Conservation (phyloP, 2,329 filamentous ascomycete genomes). For the Didymella pinodella region DNA sequence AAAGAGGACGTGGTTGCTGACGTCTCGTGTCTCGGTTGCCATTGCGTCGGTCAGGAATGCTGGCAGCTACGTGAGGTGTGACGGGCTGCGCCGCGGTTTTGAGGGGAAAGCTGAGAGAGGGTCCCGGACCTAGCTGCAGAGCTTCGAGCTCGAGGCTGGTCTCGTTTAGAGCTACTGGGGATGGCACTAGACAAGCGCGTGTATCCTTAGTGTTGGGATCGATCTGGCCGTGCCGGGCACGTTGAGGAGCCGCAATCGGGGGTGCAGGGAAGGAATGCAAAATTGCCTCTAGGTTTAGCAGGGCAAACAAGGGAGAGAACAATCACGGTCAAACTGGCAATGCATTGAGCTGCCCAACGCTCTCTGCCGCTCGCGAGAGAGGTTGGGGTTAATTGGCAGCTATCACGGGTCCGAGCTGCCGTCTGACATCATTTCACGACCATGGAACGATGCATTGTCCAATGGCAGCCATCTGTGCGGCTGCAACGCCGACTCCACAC, state of each 20-base stretch:
- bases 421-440: slow-evolving; percentile 21
- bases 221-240: slow-evolving; percentile 27
- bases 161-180: slow-evolving; percentile 33
- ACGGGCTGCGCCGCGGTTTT: slow-evolving; percentile 23
- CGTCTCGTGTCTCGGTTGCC: slow-evolving; percentile 64
- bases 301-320: slow-evolving; percentile 15
- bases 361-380: slow-evolving; percentile 14
- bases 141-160: slow-evolving; percentile 24
- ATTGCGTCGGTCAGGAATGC: slow-evolving; percentile 32
- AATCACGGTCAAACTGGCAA: neutral
- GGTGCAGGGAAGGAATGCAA: slow-evolving; percentile 21
- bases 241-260: slow-evolving; percentile 30
- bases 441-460: slow-evolving; percentile 14
- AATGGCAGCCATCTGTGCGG: slow-evolving; percentile 3
- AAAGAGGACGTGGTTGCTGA: slow-evolving; percentile 95
- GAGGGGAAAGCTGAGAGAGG: slow-evolving; percentile 27
- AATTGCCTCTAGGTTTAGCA: slow-evolving; percentile 9
- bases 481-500: slow-evolving; percentile 15
- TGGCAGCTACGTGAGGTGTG: slow-evolving; percentile 6
- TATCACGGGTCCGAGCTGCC: slow-evolving; percentile 9
- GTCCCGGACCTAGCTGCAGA: slow-evolving; percentile 27
- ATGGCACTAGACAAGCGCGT: slow-evolving; percentile 41
- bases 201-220: slow-evolving; percentile 30
- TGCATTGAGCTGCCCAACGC: slow-evolving; percentile 19
- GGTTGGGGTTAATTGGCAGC: slow-evolving; percentile 15